These are phyloP conservation scores for Ceratonia siliqua DNA, from an alignment of 306 rosid genomes.

Conservation along the genomic window DNA sequence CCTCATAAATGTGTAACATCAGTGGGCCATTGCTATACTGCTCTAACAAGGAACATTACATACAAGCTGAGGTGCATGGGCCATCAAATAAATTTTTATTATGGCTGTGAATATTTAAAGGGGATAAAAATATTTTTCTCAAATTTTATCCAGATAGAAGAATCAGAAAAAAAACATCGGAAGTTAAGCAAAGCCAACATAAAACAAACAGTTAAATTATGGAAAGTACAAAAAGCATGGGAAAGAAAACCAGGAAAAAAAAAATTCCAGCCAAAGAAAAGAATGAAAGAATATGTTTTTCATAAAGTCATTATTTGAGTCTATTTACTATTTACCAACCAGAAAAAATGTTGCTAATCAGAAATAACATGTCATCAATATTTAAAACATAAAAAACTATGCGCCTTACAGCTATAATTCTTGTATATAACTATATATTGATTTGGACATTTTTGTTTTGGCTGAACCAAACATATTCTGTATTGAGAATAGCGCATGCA, in stretches of 20 bases:
- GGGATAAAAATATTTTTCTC: neutral
- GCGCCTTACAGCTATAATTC: neutral
- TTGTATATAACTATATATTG: neutral
- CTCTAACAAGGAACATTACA: neutral
- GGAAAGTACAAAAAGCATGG: neutral
- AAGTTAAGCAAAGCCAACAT: neutral
- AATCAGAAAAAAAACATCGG: neutral
- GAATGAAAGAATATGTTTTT: neutral
- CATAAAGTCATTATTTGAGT: neutral
- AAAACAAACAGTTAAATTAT: neutral
- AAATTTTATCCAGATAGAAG: neutral
- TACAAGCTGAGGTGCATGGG: neutral
- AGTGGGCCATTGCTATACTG: too few species aligned
- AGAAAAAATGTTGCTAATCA: neutral
- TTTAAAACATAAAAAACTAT: neutral
- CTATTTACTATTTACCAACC: neutral
- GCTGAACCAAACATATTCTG: neutral
- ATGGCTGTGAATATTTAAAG: neutral
- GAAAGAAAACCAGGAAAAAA: too few species aligned
- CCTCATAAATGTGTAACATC: too few species aligned
- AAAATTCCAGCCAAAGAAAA: neutral
- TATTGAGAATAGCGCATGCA: neutral
- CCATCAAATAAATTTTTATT: neutral
- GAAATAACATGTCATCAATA: neutral
- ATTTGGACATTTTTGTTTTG: neutral